Base-by-base conservation (phyloP, 2,329 filamentous ascomycete species). In the Paraphaeosphaeria minitans region DNA sequence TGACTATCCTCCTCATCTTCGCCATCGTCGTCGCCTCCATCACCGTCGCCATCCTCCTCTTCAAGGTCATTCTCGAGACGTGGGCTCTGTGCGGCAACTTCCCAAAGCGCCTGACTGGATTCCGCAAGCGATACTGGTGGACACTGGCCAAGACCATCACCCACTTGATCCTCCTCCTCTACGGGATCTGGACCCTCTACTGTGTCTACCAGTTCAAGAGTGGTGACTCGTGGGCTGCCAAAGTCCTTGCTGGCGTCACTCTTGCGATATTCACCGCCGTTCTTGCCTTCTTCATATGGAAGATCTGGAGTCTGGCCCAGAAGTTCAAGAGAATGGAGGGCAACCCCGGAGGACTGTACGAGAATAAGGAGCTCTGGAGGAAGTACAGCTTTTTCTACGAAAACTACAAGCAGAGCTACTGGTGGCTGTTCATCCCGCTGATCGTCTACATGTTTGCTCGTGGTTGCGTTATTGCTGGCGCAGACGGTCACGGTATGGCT, bases 301-400 rank as follows among this genome's bases (percentile, higher is more conserved):
- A 89, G 72, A 97, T 99, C 68, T 93, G 88, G 83, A 82, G 81
- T 65, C 87, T 90, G 14, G 95, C 92, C 7, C 85, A 83, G 63
- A 85, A 87, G 69, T 89, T 92, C 65, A 94, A 91, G 82, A 84
- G 87, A 70, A 71, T 82, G 31, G 89, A 96, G 66, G 94, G 94
- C 57, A 90, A 93, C 72, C 78, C 85, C 0, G 82, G 84, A 16
- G 86, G 82, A 13, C 83, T 99, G 9, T 98, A 93, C 77, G 91
- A 97, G 60, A 85, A 98, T 79, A 96, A 95, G 82, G 86, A 90
- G 58, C 88, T 89, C 42, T 97, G 95, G 93, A 84, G 92, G 75
- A 96, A 95, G 81, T 99, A 99, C 84, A 95, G 91, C 70, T 84
- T 97, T 62, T 98, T 99, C 80, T 99, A 99, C 81, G 95, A 98